Evolutionary conservation across 2,329 filamentous ascomycete species (phyloP).

Genomic region (Neocucurbitaria cava): DNA sequence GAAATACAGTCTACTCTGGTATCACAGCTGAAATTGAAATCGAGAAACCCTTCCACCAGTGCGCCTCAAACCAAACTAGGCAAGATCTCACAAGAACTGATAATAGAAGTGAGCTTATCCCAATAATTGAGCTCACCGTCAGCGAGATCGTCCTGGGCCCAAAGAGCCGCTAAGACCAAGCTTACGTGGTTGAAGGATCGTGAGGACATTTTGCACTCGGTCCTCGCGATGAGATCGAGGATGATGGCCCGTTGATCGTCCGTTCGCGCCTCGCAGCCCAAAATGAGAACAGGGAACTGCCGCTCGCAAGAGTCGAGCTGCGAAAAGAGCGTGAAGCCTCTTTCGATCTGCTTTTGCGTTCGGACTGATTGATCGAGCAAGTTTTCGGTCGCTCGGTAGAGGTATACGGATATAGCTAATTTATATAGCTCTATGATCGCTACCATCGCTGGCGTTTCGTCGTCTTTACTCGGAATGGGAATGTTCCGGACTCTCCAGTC

Average conservation of each 20-base stretch:
- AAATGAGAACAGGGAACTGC: constrained; percentile 36
- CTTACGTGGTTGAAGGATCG: constrained; percentile 16
- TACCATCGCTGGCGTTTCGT: not conserved
- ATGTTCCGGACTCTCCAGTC: constrained; percentile 19
- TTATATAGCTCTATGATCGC: constrained; percentile 11
- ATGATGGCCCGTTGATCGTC: constrained; percentile 33
- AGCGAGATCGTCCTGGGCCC: constrained; percentile 27
- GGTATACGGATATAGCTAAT: constrained; percentile 21
- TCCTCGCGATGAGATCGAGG: constrained; percentile 20
- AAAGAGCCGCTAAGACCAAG: constrained; percentile 18
- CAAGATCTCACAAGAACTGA: constrained; percentile 17
- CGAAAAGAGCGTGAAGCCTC: constrained; percentile 16
- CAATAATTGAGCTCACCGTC: constrained; percentile 14
- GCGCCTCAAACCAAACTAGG: constrained; percentile 19
- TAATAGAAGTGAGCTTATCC: constrained; percentile 15
- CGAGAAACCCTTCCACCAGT: too few relatives aligned
- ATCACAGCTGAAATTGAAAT: too few relatives aligned
- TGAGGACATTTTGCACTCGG: constrained; percentile 9
- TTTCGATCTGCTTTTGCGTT: constrained; percentile 6
- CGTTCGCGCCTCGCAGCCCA: constrained; percentile 38
- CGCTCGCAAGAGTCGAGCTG: constrained; percentile 26
- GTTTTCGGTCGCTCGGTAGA: constrained; percentile 15
- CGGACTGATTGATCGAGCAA: constrained; percentile 8
- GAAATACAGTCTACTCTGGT: too few relatives aligned
- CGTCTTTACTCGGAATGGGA: not conserved